Evolutionary conservation across 2,329 filamentous ascomycete genomes (phyloP).

Genomic region (Thelonectria discophora): DNA sequence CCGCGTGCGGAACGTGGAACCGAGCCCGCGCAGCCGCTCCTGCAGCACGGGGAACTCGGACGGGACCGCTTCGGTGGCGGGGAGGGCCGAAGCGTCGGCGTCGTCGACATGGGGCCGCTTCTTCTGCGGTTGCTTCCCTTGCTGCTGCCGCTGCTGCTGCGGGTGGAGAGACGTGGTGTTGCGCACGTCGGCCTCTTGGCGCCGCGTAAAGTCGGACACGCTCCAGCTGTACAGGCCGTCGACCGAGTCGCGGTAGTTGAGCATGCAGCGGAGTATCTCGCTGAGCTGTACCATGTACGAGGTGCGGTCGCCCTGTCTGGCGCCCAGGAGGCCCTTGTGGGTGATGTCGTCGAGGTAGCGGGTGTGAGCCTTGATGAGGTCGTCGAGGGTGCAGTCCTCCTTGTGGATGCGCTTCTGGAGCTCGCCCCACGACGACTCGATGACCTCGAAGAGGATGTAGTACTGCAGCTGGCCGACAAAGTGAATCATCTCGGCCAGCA

Average conservation of each 20-base stretch:
- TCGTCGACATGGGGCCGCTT: conserved; percentile 14
- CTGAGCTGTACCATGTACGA: conserved; percentile 91
- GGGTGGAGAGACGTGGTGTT: conserved; percentile 61
- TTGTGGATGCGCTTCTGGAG: conserved; percentile 83
- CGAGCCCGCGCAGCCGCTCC: conserved; percentile 75
- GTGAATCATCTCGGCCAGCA: conserved; percentile 97
- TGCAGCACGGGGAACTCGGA: conserved; percentile 78
- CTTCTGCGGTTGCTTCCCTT: too few species aligned
- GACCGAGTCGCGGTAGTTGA: conserved; percentile 90
- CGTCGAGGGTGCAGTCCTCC: conserved; percentile 90
- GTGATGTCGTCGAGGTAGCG: conserved; percentile 94
- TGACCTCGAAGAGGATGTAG: conserved; percentile 98
- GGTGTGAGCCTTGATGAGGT: conserved; percentile 90
- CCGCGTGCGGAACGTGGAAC: conserved; percentile 77
- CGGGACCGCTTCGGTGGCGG: conserved; percentile 63
- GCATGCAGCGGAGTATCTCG: conserved; percentile 92
- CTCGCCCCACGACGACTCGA: conserved; percentile 94
- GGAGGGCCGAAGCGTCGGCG: conserved; percentile 35
- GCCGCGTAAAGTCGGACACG: conserved; percentile 89
- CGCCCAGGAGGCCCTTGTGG: conserved; percentile 91
- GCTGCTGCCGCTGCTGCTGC: too few species aligned
- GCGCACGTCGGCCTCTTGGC: conserved; percentile 86
- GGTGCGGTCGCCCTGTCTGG: conserved; percentile 73
- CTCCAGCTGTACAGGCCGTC: conserved; percentile 95
- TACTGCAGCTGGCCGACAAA: conserved; percentile 97